Conservation (phyloP, 1,139 yeast genomes). For the Geotrichum candidum region DNA sequence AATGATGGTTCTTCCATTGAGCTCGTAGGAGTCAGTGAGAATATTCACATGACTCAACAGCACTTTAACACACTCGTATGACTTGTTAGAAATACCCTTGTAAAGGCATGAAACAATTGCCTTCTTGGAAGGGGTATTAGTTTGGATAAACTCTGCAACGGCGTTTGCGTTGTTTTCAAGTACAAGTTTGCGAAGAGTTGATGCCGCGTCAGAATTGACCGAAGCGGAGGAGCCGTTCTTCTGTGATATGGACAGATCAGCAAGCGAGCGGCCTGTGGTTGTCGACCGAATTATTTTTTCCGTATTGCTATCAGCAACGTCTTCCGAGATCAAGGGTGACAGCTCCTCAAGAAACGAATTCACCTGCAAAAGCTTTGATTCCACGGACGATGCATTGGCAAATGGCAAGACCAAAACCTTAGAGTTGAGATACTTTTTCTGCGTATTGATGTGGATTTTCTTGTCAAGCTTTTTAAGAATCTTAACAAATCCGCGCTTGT, state of each 20-base stretch:
- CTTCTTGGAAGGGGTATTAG: constrained; percentile 2
- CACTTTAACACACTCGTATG: constrained; percentile 51
- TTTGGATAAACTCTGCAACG: constrained; percentile 18
- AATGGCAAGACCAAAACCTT: constrained; percentile 73
- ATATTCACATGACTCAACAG: constrained; percentile 46
- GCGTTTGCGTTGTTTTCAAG: constrained; percentile 30
- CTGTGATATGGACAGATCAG: neutral
- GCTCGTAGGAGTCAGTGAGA: constrained; percentile 60
- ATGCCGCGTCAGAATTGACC: neutral
- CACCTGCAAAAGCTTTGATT: constrained; percentile 49
- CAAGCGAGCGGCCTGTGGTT: neutral
- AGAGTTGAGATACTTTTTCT: constrained; percentile 58
- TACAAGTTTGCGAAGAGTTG: constrained; percentile 11
- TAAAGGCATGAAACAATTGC: constrained; percentile 50
- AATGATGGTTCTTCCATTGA: constrained; percentile 75
- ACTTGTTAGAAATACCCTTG: constrained; percentile 51
- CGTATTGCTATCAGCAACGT: constrained; percentile 15
- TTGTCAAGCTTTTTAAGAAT: constrained; percentile 88
- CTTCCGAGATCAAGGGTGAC: constrained; percentile 24
- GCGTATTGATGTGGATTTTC: constrained; percentile 65
- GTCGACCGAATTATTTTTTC: neutral
- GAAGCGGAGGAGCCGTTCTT: neutral
- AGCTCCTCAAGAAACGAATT: constrained; percentile 50
- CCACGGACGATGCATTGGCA: constrained; percentile 55
- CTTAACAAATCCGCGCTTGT: constrained; percentile 83